Conservation (phyloP, 441 rosid genomes). For the Raphanus hybrid region DNA sequence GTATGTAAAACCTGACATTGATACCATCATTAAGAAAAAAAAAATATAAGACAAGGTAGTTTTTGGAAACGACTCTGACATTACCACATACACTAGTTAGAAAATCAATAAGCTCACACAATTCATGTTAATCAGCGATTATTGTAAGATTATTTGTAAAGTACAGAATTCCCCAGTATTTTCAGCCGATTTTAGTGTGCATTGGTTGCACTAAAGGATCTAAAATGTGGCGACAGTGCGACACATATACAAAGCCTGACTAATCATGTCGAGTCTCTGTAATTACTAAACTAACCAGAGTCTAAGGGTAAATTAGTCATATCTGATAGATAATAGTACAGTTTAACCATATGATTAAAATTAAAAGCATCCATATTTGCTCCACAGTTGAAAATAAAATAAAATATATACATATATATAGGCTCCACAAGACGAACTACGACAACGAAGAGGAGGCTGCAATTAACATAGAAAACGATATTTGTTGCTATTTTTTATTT, state of each 20-base stretch:
- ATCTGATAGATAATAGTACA: neutral
- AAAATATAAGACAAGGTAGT: neutral
- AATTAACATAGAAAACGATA: conserved; percentile 29
- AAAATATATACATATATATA: neutral
- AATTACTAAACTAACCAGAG: conserved; percentile 34
- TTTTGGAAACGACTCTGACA: neutral
- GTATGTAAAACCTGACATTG: neutral
- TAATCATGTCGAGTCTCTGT: conserved; percentile 42
- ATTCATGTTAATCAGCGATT: conserved; percentile 1
- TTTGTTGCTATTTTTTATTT: conserved; percentile 3
- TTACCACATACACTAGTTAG: neutral
- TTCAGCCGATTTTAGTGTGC: conserved; percentile 35
- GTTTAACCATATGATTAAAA: conserved; percentile 10
- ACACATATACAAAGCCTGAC: conserved; percentile 47
- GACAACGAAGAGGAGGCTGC: conserved; percentile 25
- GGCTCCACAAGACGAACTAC: conserved; percentile 38
- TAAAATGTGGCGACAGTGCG: conserved; percentile 36
- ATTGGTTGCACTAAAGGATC: conserved; percentile 25
- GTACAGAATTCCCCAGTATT: conserved; percentile 18
- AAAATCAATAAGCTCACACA: conserved; percentile 6
- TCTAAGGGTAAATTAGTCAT: conserved; percentile 41
- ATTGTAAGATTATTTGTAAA: neutral
- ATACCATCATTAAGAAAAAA: neutral
- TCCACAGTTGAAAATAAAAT: no score
- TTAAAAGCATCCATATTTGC: neutral